Base-by-base conservation (phyloP, 2,329 filamentous ascomycete species). In the Epichloe gansuensis region DNA sequence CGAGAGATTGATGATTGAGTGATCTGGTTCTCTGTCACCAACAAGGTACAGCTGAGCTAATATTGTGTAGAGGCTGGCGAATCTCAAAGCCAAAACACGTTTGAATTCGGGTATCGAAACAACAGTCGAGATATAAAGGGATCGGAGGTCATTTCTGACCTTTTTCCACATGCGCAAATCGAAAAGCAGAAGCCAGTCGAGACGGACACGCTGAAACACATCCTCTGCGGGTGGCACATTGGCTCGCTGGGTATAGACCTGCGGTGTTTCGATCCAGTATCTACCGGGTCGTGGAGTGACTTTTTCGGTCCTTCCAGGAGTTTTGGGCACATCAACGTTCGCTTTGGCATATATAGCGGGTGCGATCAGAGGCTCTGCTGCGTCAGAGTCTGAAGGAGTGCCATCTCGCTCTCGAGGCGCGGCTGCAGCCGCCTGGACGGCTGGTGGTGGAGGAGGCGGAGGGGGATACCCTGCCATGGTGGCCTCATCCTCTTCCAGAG, bases 141-240 rank as follows among this genome's bases (percentile, higher is more conserved):
- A 87, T 35, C 93, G 84, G 52, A 98, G 77, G 64, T 95, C 87
- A 48, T 91, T 89, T 52, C 93, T 82, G 35, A 94, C 80, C 65
- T 89, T 93, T 70, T 98, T 98, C 93, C 93, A 98, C 76, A 98
- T 82, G 42, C 93, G 78, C 49, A 98, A 71, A 65, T 98, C 93
- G 64, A 95, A 98, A 8, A 98, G 74, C 34, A 98, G 88, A 63
- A 98, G 78, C 80, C 89, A 95, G 67, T 98, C 93, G 5, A 98
- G 74, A 35, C 93, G 84, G 12, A 97, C 86, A 35, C 90, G 84
- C 63, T 91, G 82, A 71, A 89, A 89, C 5, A 98, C 75, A 62
- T 98, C 87, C 66, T 98, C 93, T 51, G 89, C 85, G 15, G 80
- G 75, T 47, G 84, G 84, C 6, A 84, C 71, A 51, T 76, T 77